phyloP scores from a whole-genome alignment of 139 green algal genomes.

The Haematococcus sp. region DNA sequence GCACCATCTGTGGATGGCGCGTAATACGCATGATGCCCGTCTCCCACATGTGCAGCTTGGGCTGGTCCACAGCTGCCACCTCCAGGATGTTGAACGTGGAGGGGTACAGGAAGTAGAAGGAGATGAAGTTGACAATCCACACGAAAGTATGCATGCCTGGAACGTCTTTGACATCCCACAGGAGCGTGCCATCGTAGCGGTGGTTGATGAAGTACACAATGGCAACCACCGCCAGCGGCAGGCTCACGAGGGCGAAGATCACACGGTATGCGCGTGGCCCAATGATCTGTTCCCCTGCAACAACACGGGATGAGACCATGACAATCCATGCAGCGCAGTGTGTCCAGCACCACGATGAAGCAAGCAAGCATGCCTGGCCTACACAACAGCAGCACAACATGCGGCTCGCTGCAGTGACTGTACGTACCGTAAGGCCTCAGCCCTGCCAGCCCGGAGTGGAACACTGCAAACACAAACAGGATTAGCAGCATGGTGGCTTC shows the following conservation, averaged over 20 bases:
- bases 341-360: too few relatives aligned
- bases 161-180: conserved; percentile 33
- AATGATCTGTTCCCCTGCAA: conserved; percentile 80
- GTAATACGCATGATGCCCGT: conserved; percentile 96
- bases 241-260: conserved; percentile 82
- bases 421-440: conserved; percentile 70
- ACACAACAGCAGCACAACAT: not conserved
- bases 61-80: conserved; percentile 93
- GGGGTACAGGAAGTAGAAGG: conserved; percentile 99
- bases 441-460: conserved; percentile 87
- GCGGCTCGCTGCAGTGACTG: not conserved
- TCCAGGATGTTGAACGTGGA: conserved; percentile 99
- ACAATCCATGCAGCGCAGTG: conserved; percentile 1
- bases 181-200: conserved; percentile 61
- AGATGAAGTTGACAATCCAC: conserved; percentile 91
- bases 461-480: conserved; percentile 82
- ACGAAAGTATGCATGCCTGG: conserved; percentile 79
- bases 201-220: conserved; percentile 99
- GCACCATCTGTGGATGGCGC: conserved; percentile 70
- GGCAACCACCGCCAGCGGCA: conserved; percentile 84
- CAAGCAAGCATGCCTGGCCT: not conserved
- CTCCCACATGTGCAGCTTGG: conserved; percentile 97
- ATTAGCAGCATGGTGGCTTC: conserved; percentile 80
- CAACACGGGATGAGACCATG: too few relatives aligned
- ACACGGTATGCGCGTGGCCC: conserved; percentile 89